Evolutionary conservation across 768 basidiomycete species (phyloP).

Genomic region (Phaeotremella skinneri): DNA sequence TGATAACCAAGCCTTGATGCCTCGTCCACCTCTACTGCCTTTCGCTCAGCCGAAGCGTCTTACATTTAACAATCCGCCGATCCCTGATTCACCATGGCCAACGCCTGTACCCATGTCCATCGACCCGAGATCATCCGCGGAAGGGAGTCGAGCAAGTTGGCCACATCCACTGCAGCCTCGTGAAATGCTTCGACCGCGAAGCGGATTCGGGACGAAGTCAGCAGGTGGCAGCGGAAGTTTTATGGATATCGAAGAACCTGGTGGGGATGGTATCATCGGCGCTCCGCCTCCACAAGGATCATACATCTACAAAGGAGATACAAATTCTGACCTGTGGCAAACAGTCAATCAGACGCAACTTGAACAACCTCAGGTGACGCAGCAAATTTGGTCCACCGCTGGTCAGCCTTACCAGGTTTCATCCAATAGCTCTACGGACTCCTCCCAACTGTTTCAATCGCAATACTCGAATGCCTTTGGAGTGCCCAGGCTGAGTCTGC

Average conservation of each 20-base stretch:
- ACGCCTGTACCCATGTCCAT: conserved; percentile 31
- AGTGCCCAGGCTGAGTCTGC: background rate
- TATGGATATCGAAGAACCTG: conserved; percentile 1
- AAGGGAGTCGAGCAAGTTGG: conserved; percentile 6
- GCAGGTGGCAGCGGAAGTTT: background rate
- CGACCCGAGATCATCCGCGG: conserved; percentile 23
- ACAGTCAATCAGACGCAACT: too few species aligned
- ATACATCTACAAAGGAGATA: too few species aligned
- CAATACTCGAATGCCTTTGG: background rate
- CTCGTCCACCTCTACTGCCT: background rate
- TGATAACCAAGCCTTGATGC: background rate
- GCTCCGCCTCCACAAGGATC: background rate
- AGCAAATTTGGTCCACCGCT: too few species aligned
- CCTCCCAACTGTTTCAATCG: background rate
- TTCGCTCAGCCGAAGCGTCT: background rate
- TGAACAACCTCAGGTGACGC: too few species aligned
- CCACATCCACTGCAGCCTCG: conserved; percentile 13
- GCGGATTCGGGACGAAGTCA: background rate
- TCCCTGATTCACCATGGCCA: background rate
- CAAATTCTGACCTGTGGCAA: too few species aligned
- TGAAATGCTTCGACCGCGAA: background rate
- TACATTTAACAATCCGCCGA: background rate
- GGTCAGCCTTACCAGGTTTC: too few species aligned
- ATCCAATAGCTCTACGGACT: background rate
- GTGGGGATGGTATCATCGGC: background rate